Evolutionary conservation across 2,329 filamentous ascomycete genomes (phyloP), one percentile per base, ranked within the genome.

Genomic region (Daldinia sp.): DNA sequence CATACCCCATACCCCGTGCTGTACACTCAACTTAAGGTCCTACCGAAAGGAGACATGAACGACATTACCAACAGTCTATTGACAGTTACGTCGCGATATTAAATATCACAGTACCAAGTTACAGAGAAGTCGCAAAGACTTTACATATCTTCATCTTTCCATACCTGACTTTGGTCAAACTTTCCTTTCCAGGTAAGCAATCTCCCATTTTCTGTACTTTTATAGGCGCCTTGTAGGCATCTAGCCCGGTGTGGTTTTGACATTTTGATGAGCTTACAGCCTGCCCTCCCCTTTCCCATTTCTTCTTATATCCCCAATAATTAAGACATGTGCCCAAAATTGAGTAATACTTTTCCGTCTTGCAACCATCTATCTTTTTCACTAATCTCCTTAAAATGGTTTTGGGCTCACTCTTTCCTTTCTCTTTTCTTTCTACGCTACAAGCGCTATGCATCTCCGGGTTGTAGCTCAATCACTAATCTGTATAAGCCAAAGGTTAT

Each of bases 121-220:
- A 4, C 44, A 28, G 28, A 12, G 9, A 48, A 48, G 44, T 28
- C 13, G 12, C 44, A 28, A 48, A 12, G 9, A 15, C 13, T 12
- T 48, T 28, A 15, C 46, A 30, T 9, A 51, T 6, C 33, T 35
- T 7, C 9, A 33, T 33, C 18, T 9, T 41, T 13, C 2, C 33
- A 35, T 10, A 35, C 15, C 44, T 28, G 5, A 51, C 15, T 6
- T 33, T 51, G 28, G 46, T 18, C 26, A 33, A 51, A 51, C 46
- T 33, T 51, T 51, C 46, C 46, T 33, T 51, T 51, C 12, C 33
- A 51, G 26, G 46, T 51, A 51, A 51, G 46, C 46, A 51, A 18
- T 26, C 18, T 18, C 26, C n/a, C 18, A 28, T 30, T 51, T n/a
- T 51, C 41, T 20, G 9, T 15, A 18, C 15, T 10, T 42, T 42